Evolutionary conservation across 305 asterid species (phyloP).

Genomic region (Ajuga reptans): DNA sequence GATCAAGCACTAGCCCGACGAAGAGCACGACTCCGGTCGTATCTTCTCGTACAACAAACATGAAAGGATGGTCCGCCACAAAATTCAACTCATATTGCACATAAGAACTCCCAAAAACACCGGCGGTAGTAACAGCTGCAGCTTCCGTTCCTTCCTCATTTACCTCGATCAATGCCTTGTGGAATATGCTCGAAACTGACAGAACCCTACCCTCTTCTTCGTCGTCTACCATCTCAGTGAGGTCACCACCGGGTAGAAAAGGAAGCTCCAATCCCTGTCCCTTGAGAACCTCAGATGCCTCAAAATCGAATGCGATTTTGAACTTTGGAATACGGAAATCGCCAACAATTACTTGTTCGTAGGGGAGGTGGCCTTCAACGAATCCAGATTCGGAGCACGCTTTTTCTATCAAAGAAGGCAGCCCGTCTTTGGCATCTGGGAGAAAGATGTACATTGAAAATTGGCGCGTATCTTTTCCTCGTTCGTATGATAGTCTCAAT

Average conservation of each 20-base stretch:
- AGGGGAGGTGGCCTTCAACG: conserved; percentile 44
- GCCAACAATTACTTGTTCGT: conserved; percentile 20
- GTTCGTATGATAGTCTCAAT: conserved; percentile 52
- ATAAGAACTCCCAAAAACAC: conserved; percentile 29
- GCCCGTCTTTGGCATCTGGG: conserved; percentile 64
- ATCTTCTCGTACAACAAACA: conserved; percentile 47
- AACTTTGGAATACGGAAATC: conserved; percentile 51
- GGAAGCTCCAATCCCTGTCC: conserved; percentile 39
- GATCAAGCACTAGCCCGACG: conserved; percentile 36
- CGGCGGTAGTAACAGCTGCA: conserved; percentile 45
- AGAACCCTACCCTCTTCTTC: conserved; percentile 4
- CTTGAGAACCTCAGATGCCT: conserved; percentile 41
- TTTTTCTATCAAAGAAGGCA: conserved; percentile 43
- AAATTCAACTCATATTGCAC: conserved; percentile 27
- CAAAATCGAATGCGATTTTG: conserved; percentile 40
- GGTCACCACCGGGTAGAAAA: conserved; percentile 17
- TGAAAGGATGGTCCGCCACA: conserved; percentile 62
- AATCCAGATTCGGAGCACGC: conserved; percentile 41
- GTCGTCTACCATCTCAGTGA: conserved; percentile 49
- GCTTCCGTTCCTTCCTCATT: conserved; percentile 77
- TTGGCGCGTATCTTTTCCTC: conserved; percentile 61
- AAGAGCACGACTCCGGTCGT: conserved; percentile 40
- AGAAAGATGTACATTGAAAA: conserved; percentile 74
- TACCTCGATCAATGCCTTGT: conserved; percentile 56
- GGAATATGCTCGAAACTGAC: conserved; percentile 44